Evolutionary conservation across 2,329 filamentous ascomycete species (phyloP), one percentile per base, ranked within the genome.

Genomic region (Pseudogymnoascus sp.): DNA sequence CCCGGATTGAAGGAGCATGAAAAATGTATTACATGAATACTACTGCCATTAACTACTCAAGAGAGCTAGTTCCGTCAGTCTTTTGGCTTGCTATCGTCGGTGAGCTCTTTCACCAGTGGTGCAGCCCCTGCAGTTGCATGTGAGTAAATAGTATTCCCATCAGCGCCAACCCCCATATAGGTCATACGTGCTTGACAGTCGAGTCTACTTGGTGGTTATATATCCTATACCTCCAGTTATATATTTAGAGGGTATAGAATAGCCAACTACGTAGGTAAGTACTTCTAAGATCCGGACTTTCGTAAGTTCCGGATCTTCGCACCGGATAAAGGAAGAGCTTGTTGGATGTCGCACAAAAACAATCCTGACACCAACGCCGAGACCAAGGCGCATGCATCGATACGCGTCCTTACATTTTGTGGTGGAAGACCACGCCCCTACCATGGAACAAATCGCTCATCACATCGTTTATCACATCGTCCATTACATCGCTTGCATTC

Each of bases 1-100:
- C 36, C 60, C 60, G 29, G 47, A 33, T 54, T 54, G 47, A 54
- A 54, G 47, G 47, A 54, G 47, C 47, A 29, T 21, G 29, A 54
- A 35, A 50, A 54, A 21, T 54, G 47, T 54, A 54, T 54, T 54
- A 33, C 13, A 54, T 35, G 47, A 33, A 54, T 33, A 54, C 47
- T 21, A 54, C 47, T 21, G 35, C 47, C 9, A 54, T 33, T 54
- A 21, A 35, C 47, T 54, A 54, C 29, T 33, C 29, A 33, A 17
- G 8, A 21, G 29, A 54, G 47, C 21, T 33, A n/a, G 29, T 54
- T 33, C 8, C 29, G 21, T 26, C 5, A 2, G 8, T 29, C 8
- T 17, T 31, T 31, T 21, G 29, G 11, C 29, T 35, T 21, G 8
- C 29, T 50, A 31, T n/a, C 11, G 5, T 29, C 13, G 13, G 6